phyloP scores from a whole-genome alignment of 371 early-diverging fungal species.

The Mortierella sp. region DNA sequence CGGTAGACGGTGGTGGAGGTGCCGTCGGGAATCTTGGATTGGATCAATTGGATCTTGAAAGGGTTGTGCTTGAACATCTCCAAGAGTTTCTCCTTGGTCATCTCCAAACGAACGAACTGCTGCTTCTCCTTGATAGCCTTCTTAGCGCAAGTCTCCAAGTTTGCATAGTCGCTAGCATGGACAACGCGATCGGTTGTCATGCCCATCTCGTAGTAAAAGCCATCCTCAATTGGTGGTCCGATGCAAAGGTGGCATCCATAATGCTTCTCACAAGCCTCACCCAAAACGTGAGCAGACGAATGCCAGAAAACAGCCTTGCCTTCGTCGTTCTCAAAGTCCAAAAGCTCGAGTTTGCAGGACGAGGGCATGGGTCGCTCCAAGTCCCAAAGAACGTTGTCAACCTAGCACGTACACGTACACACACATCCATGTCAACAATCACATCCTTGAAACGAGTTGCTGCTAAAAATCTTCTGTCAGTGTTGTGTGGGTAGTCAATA shows the following conservation, averaged over 20 bases:
- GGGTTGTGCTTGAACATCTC: constrained; percentile 99
- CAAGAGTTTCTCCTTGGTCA: constrained; percentile 93
- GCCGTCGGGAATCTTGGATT: constrained; percentile 94
- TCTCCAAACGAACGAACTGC: constrained; percentile 90
- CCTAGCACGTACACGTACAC: constrained; percentile 31
- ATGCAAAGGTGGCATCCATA: constrained; percentile 97
- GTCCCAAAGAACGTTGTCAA: constrained; percentile 94
- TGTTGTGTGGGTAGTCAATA: constrained; percentile 38
- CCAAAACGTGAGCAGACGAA: constrained; percentile 99
- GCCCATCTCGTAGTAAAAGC: constrained; percentile 99
- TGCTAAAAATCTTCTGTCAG: too few relatives aligned
- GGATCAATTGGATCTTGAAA: constrained; percentile 95
- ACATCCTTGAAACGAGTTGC: too few relatives aligned
- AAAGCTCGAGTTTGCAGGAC: constrained; percentile 87
- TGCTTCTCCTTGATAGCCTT: constrained; percentile 96
- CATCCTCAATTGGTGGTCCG: constrained; percentile 98
- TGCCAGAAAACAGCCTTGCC: constrained; percentile 99
- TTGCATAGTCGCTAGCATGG: constrained; percentile 83
- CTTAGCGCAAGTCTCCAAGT: constrained; percentile 87
- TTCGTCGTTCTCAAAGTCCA: constrained; percentile 96
- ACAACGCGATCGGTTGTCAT: constrained; percentile 80
- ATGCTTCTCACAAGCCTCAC: constrained; percentile 97
- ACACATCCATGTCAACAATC: neutral
- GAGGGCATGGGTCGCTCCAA: constrained; percentile 88
- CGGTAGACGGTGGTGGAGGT: constrained; percentile 97